Percentiles rank a stretch among this genome's conserved stretches.
Evolutionary conservation across 257 asterid genomes (phyloP).

Genomic region (Solanum virginianum): DNA sequence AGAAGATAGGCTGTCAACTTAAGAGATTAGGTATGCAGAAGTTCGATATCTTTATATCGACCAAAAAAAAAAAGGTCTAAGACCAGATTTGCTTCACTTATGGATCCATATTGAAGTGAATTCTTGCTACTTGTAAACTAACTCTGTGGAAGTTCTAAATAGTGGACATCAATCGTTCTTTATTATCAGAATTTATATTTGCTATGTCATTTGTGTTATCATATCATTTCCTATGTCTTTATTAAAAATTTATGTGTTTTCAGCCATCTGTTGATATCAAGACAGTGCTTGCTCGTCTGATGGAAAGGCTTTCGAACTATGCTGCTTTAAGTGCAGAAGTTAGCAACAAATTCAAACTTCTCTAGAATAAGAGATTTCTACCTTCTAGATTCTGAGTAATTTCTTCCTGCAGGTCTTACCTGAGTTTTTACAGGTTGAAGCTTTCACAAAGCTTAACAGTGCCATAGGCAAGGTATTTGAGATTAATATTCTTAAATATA

Average conservation of each 20-base stretch:
- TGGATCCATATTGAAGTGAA: not conserved
- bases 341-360: constrained; percentile 11
- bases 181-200: not conserved
- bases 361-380: not conserved
- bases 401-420: constrained; percentile 72
- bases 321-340: constrained; percentile 95
- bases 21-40: not conserved
- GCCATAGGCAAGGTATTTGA: constrained; percentile 82
- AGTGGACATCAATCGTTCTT: not conserved
- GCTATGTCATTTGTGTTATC: not conserved
- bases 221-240: not conserved
- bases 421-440: constrained; percentile 96
- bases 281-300: constrained; percentile 86
- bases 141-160: not conserved
- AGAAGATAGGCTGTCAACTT: not conserved
- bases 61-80: not conserved
- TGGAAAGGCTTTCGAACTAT: constrained; percentile 97
- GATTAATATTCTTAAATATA: not conserved
- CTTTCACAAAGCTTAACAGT: constrained; percentile 77
- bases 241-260: not conserved
- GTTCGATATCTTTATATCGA: not conserved
- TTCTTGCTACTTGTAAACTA: not conserved
- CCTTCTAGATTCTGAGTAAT: constrained; percentile 18
- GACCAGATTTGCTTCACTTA: not conserved
- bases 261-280: constrained; percentile 93